These are phyloP conservation scores for Lobosporangium transversale DNA, from an alignment of 192 early-diverging fungal genomes.

Conservation along the genomic window DNA sequence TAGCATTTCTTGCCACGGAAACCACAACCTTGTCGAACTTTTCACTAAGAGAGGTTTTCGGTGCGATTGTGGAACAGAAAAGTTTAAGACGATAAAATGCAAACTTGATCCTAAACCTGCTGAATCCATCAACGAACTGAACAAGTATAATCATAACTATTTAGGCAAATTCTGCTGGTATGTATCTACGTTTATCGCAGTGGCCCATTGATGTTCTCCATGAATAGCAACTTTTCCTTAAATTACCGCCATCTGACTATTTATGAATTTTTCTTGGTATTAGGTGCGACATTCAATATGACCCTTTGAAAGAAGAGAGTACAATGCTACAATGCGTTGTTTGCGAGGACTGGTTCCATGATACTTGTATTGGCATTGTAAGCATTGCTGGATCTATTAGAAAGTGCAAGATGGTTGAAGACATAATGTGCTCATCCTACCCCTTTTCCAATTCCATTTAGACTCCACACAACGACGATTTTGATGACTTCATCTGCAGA, in stretches of 20 bases:
- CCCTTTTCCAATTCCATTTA: slow-evolving; percentile 17
- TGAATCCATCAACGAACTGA: slow-evolving; percentile 66
- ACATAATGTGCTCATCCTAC: slow-evolving; percentile 1
- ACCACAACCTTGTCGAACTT: slow-evolving; percentile 86
- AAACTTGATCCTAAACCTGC: slow-evolving; percentile 54
- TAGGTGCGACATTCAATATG: slow-evolving; percentile 82
- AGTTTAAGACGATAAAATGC: slow-evolving; percentile 57
- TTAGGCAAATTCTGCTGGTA: slow-evolving; percentile 84
- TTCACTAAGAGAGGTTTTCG: slow-evolving; percentile 86
- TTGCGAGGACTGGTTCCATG: slow-evolving; percentile 91
- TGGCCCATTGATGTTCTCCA: too few species aligned
- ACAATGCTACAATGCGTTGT: slow-evolving; percentile 88
- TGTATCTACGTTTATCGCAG: slow-evolving; percentile 4
- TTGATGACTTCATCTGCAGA: slow-evolving; percentile 78
- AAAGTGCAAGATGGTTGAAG: too few species aligned
- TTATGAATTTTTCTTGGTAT: not conserved
- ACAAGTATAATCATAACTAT: slow-evolving; percentile 89
- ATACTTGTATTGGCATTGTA: slow-evolving; percentile 72
- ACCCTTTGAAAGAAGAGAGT: slow-evolving; percentile 73
- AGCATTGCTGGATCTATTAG: not conserved
- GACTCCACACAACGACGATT: slow-evolving; percentile 63
- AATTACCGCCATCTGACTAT: too few species aligned
- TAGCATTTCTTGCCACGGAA: slow-evolving; percentile 79
- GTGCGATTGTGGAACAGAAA: slow-evolving; percentile 87
- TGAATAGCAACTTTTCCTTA: not conserved